Evolutionary conservation across 169 alveolate species (phyloP).

Genomic region (Miamiensis avidus): DNA sequence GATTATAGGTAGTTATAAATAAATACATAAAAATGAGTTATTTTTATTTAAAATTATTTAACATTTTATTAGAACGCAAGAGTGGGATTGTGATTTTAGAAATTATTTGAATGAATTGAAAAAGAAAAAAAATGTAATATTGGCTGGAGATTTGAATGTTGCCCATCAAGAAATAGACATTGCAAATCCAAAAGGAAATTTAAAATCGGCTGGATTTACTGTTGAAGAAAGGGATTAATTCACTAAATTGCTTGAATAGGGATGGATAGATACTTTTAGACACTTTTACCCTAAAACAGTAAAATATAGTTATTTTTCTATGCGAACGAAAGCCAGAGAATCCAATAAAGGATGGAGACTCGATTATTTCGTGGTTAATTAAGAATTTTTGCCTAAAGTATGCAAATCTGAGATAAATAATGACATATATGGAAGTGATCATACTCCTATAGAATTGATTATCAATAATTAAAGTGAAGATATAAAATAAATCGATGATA

Average conservation of each 20-base stretch:
- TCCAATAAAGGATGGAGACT: slow-evolving; percentile 84
- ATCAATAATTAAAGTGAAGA: slow-evolving; percentile 10
- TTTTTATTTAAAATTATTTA: too few relatives aligned
- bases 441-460: slow-evolving; percentile 55
- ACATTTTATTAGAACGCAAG: slow-evolving; percentile 44
- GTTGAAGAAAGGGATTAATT: slow-evolving; percentile 66
- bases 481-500: not conserved
- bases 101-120: slow-evolving; percentile 47
- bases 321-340: slow-evolving; percentile 39
- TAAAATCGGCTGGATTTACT: slow-evolving; percentile 68
- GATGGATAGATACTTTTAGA: slow-evolving; percentile 76
- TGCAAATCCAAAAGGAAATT: slow-evolving; percentile 67
- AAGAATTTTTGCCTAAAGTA: slow-evolving; percentile 34
- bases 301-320: slow-evolving; percentile 66
- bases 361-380: slow-evolving; percentile 71
- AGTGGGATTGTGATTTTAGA: slow-evolving; percentile 79
- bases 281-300: slow-evolving; percentile 58
- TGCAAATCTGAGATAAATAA: slow-evolving; percentile 53
- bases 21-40: too few relatives aligned
- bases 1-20: slow-evolving; percentile 48
- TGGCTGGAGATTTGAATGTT: slow-evolving; percentile 82
- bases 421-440: slow-evolving; percentile 70
- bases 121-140: slow-evolving; percentile 61
- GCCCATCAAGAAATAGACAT: slow-evolving; percentile 76
- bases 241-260: slow-evolving; percentile 46